Evolutionary conservation across 345 rosid species (phyloP), one percentile per base, ranked within the genome.

Genomic region (Aquilaria malaccensis): DNA sequence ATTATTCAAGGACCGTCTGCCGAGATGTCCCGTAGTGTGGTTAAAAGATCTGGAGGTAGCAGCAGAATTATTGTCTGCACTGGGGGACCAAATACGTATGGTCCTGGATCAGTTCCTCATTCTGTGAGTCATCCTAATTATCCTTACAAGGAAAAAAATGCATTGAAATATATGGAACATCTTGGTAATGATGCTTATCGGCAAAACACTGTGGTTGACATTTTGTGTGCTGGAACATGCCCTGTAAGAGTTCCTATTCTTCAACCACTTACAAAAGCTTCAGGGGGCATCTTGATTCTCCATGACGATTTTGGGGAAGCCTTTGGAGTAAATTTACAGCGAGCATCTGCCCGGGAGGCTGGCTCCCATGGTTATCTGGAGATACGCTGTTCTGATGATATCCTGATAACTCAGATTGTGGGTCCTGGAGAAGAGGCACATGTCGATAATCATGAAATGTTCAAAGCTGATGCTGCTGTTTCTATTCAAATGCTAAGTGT

Each of bases 241-340:
- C 97, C 99, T 50, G 86, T 91, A 54, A 79, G 95, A 76, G 83
- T 88, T 79, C 95, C 94, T 47, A 60, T 88, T 30, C 69, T 95
- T 68, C 43, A 37, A 37, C 98, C 96, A 66, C 95, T 95, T 69
- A 83, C 91, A 60, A 91, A 88, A 72, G 81, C 96, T 73, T 86
- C 98, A 13, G 99, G 99, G 9, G 99, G 99, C 69, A 95, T 87
- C 55, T 65, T 95, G 82, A 79, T 95, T 68, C 99, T 95, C 59
- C 96, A 95, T 59, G 96, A 95, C 70, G 99, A 95, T 78, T 95
- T 95, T 75, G 96, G 99, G 47, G 99, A 95, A 80, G 93, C 98
- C 58, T 95, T 95, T 70, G 95, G 98, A 58, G 89, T 95, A 66
- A 93, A 91, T 66, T 84, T 91, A 85, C 96, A 95, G 75, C 82